Percentiles rank a stretch among this genome's conserved stretches.
phyloP scores from a whole-genome alignment of 768 basidiomycete species.

The Phlebiopsis flavidoalba region DNA sequence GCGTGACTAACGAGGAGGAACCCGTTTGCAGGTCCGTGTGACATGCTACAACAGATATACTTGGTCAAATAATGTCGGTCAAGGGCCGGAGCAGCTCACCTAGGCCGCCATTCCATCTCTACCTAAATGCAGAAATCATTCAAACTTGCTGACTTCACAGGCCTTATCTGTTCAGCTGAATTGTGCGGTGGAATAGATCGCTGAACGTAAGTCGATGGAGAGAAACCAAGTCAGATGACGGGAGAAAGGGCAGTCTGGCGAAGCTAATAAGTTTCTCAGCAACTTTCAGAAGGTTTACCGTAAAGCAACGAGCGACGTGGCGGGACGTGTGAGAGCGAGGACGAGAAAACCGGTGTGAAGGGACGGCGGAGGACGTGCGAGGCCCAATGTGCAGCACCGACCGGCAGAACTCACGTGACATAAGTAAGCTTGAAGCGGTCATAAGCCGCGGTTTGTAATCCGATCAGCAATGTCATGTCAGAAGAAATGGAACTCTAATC shows the following conservation, averaged over 20 bases:
- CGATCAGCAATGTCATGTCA: too few relatives aligned
- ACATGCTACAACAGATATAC: background rate
- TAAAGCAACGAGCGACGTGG: background rate
- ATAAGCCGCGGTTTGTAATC: background rate
- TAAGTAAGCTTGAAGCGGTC: background rate
- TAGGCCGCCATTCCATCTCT: conserved; percentile 34
- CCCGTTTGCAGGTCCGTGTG: background rate
- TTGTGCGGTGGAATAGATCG: too few relatives aligned
- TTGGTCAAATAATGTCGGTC: background rate
- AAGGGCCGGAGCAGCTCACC: conserved; percentile 22
- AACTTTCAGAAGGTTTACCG: background rate
- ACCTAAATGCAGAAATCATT: conserved; percentile 36
- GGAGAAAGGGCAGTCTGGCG: background rate
- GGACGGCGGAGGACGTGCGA: background rate
- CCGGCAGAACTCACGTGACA: background rate
- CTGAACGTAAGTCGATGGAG: background rate
- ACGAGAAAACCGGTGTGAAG: background rate
- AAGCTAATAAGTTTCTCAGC: background rate
- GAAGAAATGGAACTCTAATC: background rate
- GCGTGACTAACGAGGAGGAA: background rate
- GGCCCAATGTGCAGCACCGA: background rate
- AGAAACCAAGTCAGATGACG: background rate
- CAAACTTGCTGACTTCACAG: background rate
- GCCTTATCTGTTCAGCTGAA: too few relatives aligned
- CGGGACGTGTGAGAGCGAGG: background rate